Percentiles rank a stretch among this genome's conserved stretches.
Evolutionary conservation across 2,329 filamentous ascomycete genomes (phyloP).

Genomic region (Esteya vermicola): DNA sequence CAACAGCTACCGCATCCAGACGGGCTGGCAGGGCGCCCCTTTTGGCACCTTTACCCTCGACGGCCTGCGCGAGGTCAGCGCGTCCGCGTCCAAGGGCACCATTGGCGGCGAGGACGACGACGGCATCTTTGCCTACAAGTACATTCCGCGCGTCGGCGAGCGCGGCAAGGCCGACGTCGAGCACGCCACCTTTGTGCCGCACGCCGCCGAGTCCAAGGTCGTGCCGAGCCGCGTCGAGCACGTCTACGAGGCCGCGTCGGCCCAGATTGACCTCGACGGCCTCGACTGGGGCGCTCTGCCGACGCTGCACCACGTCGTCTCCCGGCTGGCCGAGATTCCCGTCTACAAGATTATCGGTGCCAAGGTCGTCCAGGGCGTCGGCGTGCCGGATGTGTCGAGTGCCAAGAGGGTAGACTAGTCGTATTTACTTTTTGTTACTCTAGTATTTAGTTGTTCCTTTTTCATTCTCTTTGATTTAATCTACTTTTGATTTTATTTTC

Average conservation of each 20-base stretch:
- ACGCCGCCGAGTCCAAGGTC: slow-evolving; percentile 20
- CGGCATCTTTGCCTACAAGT: slow-evolving; percentile 39
- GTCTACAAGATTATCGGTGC: slow-evolving; percentile 40
- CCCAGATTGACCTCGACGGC: slow-evolving; percentile 30
- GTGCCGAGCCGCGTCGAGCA: slow-evolving; percentile 15
- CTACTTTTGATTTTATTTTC: no score
- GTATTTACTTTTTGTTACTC: background rate
- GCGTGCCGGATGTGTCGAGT: slow-evolving; percentile 30
- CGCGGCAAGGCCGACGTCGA: slow-evolving; percentile 37
- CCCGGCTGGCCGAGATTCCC: slow-evolving; percentile 37
- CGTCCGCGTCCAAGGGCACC: slow-evolving; percentile 2
- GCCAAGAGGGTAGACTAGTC: slow-evolving; percentile 1
- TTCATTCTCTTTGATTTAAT: no score
- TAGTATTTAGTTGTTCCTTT: no score
- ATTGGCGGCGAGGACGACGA: slow-evolving; percentile 23
- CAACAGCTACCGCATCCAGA: slow-evolving; percentile 22
- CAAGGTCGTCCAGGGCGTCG: slow-evolving; percentile 38
- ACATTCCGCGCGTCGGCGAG: slow-evolving; percentile 39
- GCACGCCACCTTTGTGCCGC: slow-evolving; percentile 28
- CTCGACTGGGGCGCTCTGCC: slow-evolving; percentile 40
- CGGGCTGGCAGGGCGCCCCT: slow-evolving; percentile 23
- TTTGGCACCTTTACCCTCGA: slow-evolving; percentile 12
- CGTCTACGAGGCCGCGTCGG: slow-evolving; percentile 23
- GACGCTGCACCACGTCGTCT: slow-evolving; percentile 44
- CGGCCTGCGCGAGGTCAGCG: slow-evolving; percentile 10